Base-by-base conservation (phyloP, 768 basidiomycete species). In the Boletales sp. region DNA sequence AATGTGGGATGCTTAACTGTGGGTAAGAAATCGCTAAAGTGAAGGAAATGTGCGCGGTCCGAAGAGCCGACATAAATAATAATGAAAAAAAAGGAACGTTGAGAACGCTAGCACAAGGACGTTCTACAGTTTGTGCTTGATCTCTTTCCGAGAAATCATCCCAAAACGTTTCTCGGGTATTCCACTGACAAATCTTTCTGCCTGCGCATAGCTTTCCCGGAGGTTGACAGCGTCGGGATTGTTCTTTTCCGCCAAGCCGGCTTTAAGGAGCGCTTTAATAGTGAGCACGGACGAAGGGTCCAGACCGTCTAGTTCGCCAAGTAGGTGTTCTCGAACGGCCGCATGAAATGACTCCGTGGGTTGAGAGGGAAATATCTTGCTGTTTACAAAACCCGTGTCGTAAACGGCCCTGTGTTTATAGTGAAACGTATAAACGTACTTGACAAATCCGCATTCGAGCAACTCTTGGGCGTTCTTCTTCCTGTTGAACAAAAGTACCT, bases 171-270 rank as follows among this genome's bases (percentile, higher is more conserved):
- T 63, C 1, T 50, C 34, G 10, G 86, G 86, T 36, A 81, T 66
- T 1, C 84, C 85, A 47, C 78, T 84, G 5, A 75, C 78, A 59
- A 87, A 78, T 43, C 79, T 74, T 41, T 78, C 80, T 4, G 84
- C 84, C 68, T 87, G 86, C 11, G 80, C 83, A 60, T 85, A 86
- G 46, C 81, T 83, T 66, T 87, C 85, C 40, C 85, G 74, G 13
- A 86, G 70, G 56, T 84, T 84, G 11, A 80, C 79, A 4, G 78
- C 79, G 61, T 87, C 82, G 3, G 80, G 77, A 46, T 81, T 68
- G 40, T 84, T 84, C 64, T 78, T 82, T 57, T 86, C 85, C 35
- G 77, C 70, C 53, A 84, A 52, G 14, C 79, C 83, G 8, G 72
- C 70, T 45, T 72, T 75, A 35, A 87, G 74, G 19, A 86, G 74